Percentiles rank a stretch among this genome's conserved stretches.
Evolutionary conservation across 2,329 filamentous ascomycete genomes (phyloP).

Genomic region (Elsinoe arachidis): DNA sequence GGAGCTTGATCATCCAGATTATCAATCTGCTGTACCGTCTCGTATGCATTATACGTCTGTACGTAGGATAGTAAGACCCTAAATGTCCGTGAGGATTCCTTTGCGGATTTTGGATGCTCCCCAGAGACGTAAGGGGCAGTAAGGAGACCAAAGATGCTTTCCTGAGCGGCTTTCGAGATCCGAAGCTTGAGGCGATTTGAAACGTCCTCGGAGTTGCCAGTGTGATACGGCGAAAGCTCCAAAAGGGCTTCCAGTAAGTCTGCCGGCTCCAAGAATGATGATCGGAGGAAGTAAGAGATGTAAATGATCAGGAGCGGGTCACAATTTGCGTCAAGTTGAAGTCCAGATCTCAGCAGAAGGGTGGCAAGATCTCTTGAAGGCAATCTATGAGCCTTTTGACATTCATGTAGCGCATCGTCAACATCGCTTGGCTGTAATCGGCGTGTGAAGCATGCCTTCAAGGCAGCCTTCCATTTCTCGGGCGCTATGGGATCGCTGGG

Average conservation of each 20-base stretch:
- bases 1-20: slow-evolving; percentile 21
- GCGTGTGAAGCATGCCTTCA: slow-evolving; percentile 13
- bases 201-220: neutral
- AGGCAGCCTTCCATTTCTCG: slow-evolving; percentile 15
- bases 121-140: slow-evolving; percentile 20
- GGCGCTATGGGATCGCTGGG: neutral
- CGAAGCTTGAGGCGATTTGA: neutral
- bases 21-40: slow-evolving; percentile 25
- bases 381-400: slow-evolving; percentile 7
- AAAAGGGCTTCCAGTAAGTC: slow-evolving; percentile 25
- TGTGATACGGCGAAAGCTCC: slow-evolving; percentile 19
- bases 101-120: slow-evolving; percentile 16
- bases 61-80: slow-evolving; percentile 24
- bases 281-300: slow-evolving; percentile 21
- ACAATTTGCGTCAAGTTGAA: neutral
- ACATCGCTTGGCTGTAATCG: slow-evolving; percentile 14
- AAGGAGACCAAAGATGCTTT: slow-evolving; percentile 25
- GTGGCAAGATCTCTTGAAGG: slow-evolving; percentile 6
- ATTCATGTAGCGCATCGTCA: slow-evolving; percentile 12
- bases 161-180: slow-evolving; percentile 25
- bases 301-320: slow-evolving; percentile 25
- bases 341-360: slow-evolving; percentile 13
- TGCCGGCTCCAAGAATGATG: slow-evolving; percentile 19
- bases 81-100: slow-evolving; percentile 18
- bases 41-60: slow-evolving; percentile 22